phyloP scores from a whole-genome alignment of 2,329 filamentous ascomycete genomes.

The Diaporthe sp. region DNA sequence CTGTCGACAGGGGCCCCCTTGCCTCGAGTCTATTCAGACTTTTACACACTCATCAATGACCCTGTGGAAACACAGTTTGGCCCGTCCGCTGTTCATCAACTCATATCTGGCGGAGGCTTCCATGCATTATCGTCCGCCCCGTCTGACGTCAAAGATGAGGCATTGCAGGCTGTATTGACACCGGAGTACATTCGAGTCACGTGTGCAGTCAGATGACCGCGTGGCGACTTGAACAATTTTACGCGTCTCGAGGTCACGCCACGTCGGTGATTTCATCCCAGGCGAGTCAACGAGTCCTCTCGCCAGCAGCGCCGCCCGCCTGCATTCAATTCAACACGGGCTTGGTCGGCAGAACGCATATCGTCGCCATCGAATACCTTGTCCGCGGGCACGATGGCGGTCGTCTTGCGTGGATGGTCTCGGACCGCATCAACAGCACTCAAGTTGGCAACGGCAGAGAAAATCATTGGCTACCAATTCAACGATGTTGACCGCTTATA shows the following conservation, averaged over 20 bases:
- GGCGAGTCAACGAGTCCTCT: neutral
- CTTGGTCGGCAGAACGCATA: neutral
- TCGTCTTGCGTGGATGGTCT: conserved; percentile 18
- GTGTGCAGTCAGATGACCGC: conserved; percentile 24
- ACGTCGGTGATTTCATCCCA: neutral
- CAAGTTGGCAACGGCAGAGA: conserved; percentile 37
- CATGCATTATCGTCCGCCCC: too few relatives aligned
- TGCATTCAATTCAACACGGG: too few relatives aligned
- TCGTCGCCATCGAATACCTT: neutral
- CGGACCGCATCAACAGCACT: conserved; percentile 9
- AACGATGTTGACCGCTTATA: conserved; percentile 49
- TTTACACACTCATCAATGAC: neutral
- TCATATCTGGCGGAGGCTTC: neutral
- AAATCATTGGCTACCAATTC: conserved; percentile 43
- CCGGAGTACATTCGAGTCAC: neutral
- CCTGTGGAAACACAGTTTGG: neutral
- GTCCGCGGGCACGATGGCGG: conserved; percentile 7
- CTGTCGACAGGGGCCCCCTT: neutral
- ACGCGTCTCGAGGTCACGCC: neutral
- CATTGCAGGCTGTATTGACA: neutral
- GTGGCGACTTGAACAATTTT: neutral
- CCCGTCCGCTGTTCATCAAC: neutral
- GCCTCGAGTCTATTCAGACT: neutral
- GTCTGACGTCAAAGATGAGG: neutral
- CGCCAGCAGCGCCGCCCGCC: neutral